Evolutionary conservation across 352 stramenopile genomes (phyloP), one percentile per base, ranked within the genome.

Genomic region (Pythium brassicae): DNA sequence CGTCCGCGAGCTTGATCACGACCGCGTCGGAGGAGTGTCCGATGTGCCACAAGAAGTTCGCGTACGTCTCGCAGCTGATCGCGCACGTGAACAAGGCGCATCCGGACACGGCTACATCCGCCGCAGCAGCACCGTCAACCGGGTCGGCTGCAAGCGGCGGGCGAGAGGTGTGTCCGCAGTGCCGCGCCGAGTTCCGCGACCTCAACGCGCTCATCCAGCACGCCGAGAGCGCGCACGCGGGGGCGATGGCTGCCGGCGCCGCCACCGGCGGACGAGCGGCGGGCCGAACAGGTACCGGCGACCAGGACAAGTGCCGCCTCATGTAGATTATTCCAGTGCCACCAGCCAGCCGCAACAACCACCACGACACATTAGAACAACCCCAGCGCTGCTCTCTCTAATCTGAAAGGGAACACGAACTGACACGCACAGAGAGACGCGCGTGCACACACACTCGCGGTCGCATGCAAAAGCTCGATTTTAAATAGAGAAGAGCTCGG

Each of bases 11-110:
- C 55, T 34, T 57, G 0, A 60, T 83, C 39, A 86, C 67, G 1
- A 70, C 69, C 0, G 69, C 61, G 26, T 75, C 76, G 3, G 79
- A 92, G 35, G 52, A 76, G 34, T 92, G 83, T 25, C 83, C 83
- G 8, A 84, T 89, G 35, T 92, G 83, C 65, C 70, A 86, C 40
- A 68, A 88, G 50, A 80, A 76, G 56, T 92, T 92, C 47, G 55
- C 63, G 10, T 86, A 92, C 57, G 78, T 89, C 10, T 78, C 69
- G 54, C 79, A 89, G 43, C 60, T 92, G 23, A 83, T 92, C 51
- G 76, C 74, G 5, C 83, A 92, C 59, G 78, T 90, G 46, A 89
- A 90, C 66, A 72, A 72, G 14, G 70, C 65, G 11, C 83, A 92
- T 57, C 76, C 79, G 10, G 83, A 92, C n/a, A 14, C 58, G 17